phyloP scores from a whole-genome alignment of 495 filamentous ascomycete genomes.

The Cercophora scortea region DNA sequence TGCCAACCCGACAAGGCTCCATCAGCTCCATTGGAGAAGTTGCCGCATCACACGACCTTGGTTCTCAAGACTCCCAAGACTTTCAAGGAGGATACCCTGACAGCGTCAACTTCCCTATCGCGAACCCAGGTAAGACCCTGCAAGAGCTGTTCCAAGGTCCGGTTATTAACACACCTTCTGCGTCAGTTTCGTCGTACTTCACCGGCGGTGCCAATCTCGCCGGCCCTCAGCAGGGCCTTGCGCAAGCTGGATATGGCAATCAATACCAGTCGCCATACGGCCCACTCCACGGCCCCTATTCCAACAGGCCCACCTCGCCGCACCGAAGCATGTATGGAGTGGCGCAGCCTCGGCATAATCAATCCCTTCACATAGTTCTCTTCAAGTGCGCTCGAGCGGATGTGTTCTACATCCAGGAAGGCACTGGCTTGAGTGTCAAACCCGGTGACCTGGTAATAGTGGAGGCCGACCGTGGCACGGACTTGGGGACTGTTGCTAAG shows the following conservation, averaged over 20 bases:
- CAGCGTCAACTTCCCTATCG: conserved; percentile 18
- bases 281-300: conserved; percentile 46
- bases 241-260: conserved; percentile 28
- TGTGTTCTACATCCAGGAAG: conserved; percentile 93
- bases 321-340: conserved; percentile 54
- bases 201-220: conserved; percentile 22
- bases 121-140: conserved; percentile 24
- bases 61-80: conserved; percentile 34
- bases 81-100: conserved; percentile 26
- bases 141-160: neutral
- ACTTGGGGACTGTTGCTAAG: conserved; percentile 85
- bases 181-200: conserved; percentile 43
- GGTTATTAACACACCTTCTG: conserved; percentile 15
- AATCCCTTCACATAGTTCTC: conserved; percentile 83
- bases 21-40: conserved; percentile 56
- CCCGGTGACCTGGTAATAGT: conserved; percentile 92
- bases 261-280: conserved; percentile 33
- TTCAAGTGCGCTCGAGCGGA: conserved; percentile 94
- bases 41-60: conserved; percentile 33
- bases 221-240: conserved; percentile 29
- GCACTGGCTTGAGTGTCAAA: conserved; percentile 84
- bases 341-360: conserved; percentile 64
- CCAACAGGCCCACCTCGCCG: conserved; percentile 45
- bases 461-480: conserved; percentile 91
- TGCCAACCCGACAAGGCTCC: conserved; percentile 58